Base-by-base conservation (phyloP, 148 eudicot species). In the Pharnaceum exiguum region DNA sequence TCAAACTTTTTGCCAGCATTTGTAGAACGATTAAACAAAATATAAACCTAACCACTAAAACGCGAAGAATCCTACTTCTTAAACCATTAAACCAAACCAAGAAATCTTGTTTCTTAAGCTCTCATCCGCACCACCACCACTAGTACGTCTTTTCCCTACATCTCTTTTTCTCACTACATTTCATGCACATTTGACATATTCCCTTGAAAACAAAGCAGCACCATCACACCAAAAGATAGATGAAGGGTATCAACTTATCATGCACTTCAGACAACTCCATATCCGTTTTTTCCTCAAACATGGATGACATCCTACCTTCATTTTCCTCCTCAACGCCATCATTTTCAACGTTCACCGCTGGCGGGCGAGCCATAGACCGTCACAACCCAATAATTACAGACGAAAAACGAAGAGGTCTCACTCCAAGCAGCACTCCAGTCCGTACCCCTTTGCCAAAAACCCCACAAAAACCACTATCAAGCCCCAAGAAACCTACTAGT, bases 381-480 rank as follows among this genome's bases (percentile, higher is more conserved):
- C 79, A 80, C 80, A 90, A 90, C 55, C 97, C 97, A n/a, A 84
- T 87, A 55, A 84, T 90, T 57, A 64, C 83, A 26, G 89, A 85
- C 51, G 68, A 75, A 23, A 67, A 55, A 36, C 60, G 89, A 67
- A 62, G 74, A 48, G 67, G 56, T 3, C 5, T 48, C n/a, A 47
- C 24, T 3, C 33, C 19, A 45, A 27, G 18, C 17, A 40, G 55
- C n/a, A 44, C 67, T 0, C 67, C 67, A 2, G 10, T 60, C 46
- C 24, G 69, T 22, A 61, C 73, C 12, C 73, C 73, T 37, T 43
- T 31, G 13, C 24, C 67, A 2, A 11, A 54, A 22, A 21, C 55
- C 8, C 51, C 55, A 48, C 69, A 55, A 65, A 37, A 35, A 44
- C 46, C 66, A n/a, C 72, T 74, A 9, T 13, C 48, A 43, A 47